phyloP scores from a whole-genome alignment of 2,329 filamentous ascomycete species.

The Hyphodiscus sp. region DNA sequence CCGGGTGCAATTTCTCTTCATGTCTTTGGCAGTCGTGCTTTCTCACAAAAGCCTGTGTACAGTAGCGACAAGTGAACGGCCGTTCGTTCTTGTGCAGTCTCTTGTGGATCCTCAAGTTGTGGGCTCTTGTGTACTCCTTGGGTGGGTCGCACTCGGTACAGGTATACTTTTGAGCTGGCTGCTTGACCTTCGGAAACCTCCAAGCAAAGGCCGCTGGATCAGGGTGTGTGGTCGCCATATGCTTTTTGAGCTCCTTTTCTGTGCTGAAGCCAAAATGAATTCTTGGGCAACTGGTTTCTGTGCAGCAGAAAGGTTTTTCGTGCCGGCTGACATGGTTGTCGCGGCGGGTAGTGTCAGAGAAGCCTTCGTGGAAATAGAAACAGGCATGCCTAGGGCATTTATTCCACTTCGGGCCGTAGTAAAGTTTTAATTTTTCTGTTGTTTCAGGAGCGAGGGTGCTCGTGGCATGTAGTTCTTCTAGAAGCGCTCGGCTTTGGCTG shows the following conservation, averaged over 20 bases:
- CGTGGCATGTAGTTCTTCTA: slow-evolving; percentile 3
- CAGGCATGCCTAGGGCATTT: slow-evolving; percentile 35
- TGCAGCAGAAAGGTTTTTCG: slow-evolving; percentile 32
- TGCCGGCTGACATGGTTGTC: slow-evolving; percentile 33
- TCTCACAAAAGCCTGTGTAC: not conserved
- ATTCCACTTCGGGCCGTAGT: slow-evolving; percentile 32
- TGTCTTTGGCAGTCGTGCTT: not conserved
- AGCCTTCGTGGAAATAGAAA: slow-evolving; percentile 35
- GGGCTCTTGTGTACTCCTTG: not conserved
- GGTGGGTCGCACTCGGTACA: not conserved
- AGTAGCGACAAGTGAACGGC: not conserved
- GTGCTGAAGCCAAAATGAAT: slow-evolving; percentile 9
- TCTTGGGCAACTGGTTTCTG: slow-evolving; percentile 10
- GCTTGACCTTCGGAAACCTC: slow-evolving; percentile 9
- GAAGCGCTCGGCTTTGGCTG: not conserved
- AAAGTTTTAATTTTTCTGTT: slow-evolving; percentile 1
- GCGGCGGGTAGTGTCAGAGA: slow-evolving; percentile 24
- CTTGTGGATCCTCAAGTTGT: not conserved
- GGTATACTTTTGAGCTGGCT: not conserved
- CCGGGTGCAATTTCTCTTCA: too few species aligned
- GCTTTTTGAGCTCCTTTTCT: slow-evolving; percentile 13
- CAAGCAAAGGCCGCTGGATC: slow-evolving; percentile 4
- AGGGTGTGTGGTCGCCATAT: slow-evolving; percentile 6
- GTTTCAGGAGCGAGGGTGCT: not conserved
- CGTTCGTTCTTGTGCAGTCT: not conserved